These are phyloP conservation scores for Pseudogymnoascus sp. DNA, from an alignment of 2,329 filamentous ascomycete species.

Conservation along the genomic window DNA sequence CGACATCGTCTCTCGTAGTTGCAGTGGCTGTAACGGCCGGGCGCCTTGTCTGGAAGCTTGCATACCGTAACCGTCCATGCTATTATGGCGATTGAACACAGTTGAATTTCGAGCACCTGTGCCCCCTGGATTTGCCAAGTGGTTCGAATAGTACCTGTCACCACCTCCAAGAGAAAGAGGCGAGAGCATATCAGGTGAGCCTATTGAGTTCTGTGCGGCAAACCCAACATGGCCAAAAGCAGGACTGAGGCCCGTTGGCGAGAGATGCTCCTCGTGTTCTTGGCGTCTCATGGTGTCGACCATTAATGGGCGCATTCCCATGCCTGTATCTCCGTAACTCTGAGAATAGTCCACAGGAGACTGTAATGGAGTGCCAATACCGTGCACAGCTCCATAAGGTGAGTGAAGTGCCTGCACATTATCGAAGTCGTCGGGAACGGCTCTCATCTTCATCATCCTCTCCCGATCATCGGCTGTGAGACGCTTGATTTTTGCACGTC, in stretches of 20 bases:
- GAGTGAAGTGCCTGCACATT: constrained; percentile 61
- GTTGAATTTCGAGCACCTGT: constrained; percentile 42
- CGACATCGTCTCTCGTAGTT: constrained; percentile 48
- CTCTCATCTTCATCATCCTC: constrained; percentile 63
- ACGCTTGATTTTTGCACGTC: constrained; percentile 63
- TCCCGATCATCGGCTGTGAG: constrained; percentile 62
- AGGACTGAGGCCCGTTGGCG: constrained; percentile 57
- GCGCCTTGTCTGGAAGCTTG: constrained; percentile 38
- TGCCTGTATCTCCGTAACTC: constrained; percentile 49
- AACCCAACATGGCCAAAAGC: constrained; percentile 60
- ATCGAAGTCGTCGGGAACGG: constrained; percentile 62
- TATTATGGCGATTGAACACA: constrained; percentile 43
- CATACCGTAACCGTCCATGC: constrained; percentile 39
- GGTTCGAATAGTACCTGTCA: constrained; percentile 47
- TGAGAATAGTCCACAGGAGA: constrained; percentile 31
- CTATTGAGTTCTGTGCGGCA: constrained; percentile 43
- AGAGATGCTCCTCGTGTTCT: constrained; percentile 57
- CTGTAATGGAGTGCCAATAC: constrained; percentile 28
- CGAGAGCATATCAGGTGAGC: constrained; percentile 46
- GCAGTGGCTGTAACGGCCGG: constrained; percentile 48
- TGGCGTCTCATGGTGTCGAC: constrained; percentile 53
- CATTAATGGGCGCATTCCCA: constrained; percentile 53
- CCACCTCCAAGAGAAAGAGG: constrained; percentile 46
- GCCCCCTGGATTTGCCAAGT: constrained; percentile 40
- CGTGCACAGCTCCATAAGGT: constrained; percentile 43